Conservation (phyloP, 495 filamentous ascomycete genomes). For the Neurospora pannonica region DNA sequence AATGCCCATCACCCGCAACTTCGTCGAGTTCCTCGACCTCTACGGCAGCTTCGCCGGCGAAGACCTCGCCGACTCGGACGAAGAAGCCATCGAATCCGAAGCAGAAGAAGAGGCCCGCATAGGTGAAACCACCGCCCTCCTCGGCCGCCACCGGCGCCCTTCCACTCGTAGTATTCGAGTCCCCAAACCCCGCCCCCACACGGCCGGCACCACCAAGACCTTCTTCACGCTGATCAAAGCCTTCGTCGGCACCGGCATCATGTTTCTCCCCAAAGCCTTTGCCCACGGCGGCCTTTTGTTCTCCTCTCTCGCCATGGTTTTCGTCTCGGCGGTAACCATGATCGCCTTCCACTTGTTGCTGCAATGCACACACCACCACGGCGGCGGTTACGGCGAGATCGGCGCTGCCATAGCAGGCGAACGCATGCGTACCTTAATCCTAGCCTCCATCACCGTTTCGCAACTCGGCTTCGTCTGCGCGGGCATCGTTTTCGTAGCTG, state of each 20-base stretch:
- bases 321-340: constrained; percentile 44
- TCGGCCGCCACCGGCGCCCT: constrained; percentile 25
- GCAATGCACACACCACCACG: constrained; percentile 40
- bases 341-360: constrained; percentile 57
- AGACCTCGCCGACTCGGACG: constrained; percentile 56
- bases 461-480: constrained; percentile 61
- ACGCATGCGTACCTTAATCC: constrained; percentile 42
- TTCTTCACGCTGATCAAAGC: constrained; percentile 62
- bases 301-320: constrained; percentile 48
- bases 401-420: constrained; percentile 45
- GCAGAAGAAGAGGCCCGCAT: constrained; percentile 28
- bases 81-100: constrained; percentile 36
- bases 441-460: constrained; percentile 52
- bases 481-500: constrained; percentile 56
- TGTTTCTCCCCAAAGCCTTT: constrained; percentile 62
- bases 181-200: constrained; percentile 5
- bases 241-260: constrained; percentile 57
- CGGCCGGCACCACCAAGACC: constrained; percentile 50
- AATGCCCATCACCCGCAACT: constrained; percentile 49
- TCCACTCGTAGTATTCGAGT: neutral
- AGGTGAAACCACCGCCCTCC: constrained; percentile 42
- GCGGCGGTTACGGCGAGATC: constrained; percentile 55
- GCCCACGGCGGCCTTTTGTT: constrained; percentile 60
- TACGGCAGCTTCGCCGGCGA: constrained; percentile 67
- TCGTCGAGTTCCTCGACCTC: constrained; percentile 58